Base-by-base conservation (phyloP, 2,329 filamentous ascomycete genomes). In the Colletotrichum camelliae region DNA sequence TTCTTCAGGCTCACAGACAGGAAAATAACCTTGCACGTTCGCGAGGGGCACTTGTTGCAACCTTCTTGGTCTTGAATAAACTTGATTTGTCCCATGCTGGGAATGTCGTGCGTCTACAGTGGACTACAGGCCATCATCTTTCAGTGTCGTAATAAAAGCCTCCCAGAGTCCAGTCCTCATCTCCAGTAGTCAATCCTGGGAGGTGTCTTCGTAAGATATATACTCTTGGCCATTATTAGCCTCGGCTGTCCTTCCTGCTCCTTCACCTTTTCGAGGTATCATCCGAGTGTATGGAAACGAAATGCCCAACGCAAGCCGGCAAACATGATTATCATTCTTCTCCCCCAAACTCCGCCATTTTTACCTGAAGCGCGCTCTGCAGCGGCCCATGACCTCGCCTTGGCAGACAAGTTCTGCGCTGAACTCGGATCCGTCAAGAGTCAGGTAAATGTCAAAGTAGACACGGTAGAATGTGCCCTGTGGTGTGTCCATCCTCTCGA, bases 331-430 rank as follows among this genome's bases (percentile, higher is more conserved):
- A 70, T 68, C 66, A 67, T 43, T 74, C 62, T 69, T 57, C 60
- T 74, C 52, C 43, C 64, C 61, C 37, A 16, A 13, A 29, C 16
- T 29, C 29, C 65, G n/a, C 39, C 37, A 27, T 72, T 70, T 84
- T 85, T 87, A 93, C 85, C 91, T 89, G 90, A 98, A 98, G 83
- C 96, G 92, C 75, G 96, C 95, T 78, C 96, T 94, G 91, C 96
- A 98, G 78, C 96, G 93, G 79, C 97, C 97, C 97, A 98, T 99
- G 79, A 99, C 96, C 86, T 98, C 97, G 82, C 97, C 97, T 85
- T 99, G 97, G 87, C 97, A 99, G n/a, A 98, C 96, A 52, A 99
- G 89, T 88, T 98, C 97, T 69, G 97, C 97, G 80, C 97, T 98
- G 89, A 99, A 98, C 85, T 99, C 97, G 68, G 95, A 98, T 27